Base-by-base conservation (phyloP, 257 asterid genomes). In the Nemophila menziesii region DNA sequence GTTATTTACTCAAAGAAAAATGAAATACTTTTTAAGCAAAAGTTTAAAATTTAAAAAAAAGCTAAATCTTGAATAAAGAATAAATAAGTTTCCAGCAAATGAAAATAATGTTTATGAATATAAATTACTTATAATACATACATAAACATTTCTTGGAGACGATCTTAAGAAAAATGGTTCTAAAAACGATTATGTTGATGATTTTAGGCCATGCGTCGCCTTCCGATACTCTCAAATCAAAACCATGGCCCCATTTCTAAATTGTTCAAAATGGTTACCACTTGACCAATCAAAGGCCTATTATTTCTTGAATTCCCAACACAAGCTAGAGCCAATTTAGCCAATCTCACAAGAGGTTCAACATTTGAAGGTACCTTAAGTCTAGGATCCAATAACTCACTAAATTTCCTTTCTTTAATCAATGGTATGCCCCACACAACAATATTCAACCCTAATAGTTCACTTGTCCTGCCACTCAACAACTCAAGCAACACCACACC, bases 401-500 rank as follows among this genome's bases (percentile, higher is more conserved):
- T 43, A 16, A 62, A 60, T 19, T 50, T 70, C 84, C 55, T 56
- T 36, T 34, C 74, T 56, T 65, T 82, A 22, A 86, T 77, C 81
- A 86, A 79, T 16, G 94, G 93, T 65, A 71, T 27, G 2, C 77
- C 79, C 97, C 97, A 82, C 17, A 57, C 48, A 2, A 75, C 82
- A 34, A 86, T 62, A n/a, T n/a, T n/a, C 61, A 48, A 20, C 11
- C 80, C 76, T 16, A 51, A 19, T n/a, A n/a, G n/a, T 17, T 76
- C 75, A 49, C 69, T 61, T 49, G 56, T 79, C 60, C 75, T 69
- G 16, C 94, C 94, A 54, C 82, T 86, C 60, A 86, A 66, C 70
- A 86, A 49, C 58, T 86, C 97, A 72, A 86, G 50, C 71, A 86
- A 22, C 50, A 86, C 94, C 5, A 82, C 70, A 19, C 97, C 97